A percentile compares a stretch with the other conserved stretches of the same genome.
These are phyloP conservation scores for Phytophthora fragariaefolia DNA, from an alignment of 352 stramenopile species.

Conservation along the genomic window DNA sequence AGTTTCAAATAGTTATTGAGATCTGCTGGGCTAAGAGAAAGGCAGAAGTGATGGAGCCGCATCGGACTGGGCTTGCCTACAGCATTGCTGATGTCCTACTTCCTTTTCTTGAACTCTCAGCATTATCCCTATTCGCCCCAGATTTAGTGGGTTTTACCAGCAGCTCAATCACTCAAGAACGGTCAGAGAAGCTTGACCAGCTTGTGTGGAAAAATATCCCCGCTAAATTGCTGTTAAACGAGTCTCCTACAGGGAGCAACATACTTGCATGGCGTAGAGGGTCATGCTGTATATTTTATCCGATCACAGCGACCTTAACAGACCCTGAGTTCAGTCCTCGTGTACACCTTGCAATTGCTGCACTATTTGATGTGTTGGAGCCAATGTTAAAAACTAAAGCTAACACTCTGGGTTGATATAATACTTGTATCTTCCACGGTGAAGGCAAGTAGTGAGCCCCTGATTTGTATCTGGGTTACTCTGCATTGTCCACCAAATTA, in stretches of 20 bases:
- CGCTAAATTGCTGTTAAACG: background rate
- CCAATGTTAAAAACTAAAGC: constrained; percentile 36
- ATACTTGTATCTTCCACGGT: too few relatives aligned
- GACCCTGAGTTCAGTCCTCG: constrained; percentile 15
- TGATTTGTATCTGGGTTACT: background rate
- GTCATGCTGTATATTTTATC: constrained; percentile 46
- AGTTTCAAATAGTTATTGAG: constrained; percentile 46
- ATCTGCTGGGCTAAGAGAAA: constrained; percentile 6
- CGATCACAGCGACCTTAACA: constrained; percentile 13
- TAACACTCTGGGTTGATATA: constrained; percentile 17
- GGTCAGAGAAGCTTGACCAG: constrained; percentile 22
- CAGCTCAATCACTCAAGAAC: background rate
- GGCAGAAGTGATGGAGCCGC: constrained; percentile 26
- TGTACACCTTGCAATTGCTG: constrained; percentile 18
- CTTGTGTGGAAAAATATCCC: constrained; percentile 34
- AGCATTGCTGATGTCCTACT: constrained; percentile 17
- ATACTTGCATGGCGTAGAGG: constrained; percentile 39
- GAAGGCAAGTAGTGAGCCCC: too few relatives aligned
- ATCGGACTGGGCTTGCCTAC: constrained; percentile 7
- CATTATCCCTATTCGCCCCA: constrained; percentile 12
- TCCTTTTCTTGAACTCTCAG: constrained; percentile 26
- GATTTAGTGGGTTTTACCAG: background rate
- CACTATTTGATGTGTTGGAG: constrained; percentile 37
- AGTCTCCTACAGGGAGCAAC: constrained; percentile 4
- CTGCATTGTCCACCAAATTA: constrained; percentile 20